A percentile compares a stretch with the other conserved stretches of the same genome.
Evolutionary conservation across 306 rosid genomes (phyloP).

Genomic region (Astragalus glycyphyllos): DNA sequence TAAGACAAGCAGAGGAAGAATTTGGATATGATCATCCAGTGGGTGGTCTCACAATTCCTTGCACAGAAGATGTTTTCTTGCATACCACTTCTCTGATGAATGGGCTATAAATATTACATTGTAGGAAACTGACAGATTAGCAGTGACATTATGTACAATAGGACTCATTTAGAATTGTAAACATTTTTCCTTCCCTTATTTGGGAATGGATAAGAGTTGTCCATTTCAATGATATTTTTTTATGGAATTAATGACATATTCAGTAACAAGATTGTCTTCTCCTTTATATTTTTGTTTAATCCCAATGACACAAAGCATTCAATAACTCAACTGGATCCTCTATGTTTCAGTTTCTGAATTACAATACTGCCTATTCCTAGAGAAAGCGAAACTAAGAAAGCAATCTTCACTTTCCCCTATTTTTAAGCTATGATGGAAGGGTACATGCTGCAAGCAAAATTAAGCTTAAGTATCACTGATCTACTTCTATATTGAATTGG

Average conservation of each 20-base stretch:
- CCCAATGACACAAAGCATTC: not conserved
- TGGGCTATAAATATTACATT: conserved; percentile 1
- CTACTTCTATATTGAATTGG: too few relatives aligned
- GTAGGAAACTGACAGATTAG: not conserved
- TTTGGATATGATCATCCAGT: conserved; percentile 20
- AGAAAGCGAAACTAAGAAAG: too few relatives aligned
- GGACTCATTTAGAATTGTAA: not conserved
- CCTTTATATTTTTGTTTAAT: not conserved
- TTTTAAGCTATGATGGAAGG: too few relatives aligned
- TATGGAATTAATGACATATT: not conserved
- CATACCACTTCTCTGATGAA: not conserved
- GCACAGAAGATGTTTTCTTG: not conserved
- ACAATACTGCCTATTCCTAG: too few relatives aligned
- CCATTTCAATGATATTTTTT: not conserved
- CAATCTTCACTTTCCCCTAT: not conserved
- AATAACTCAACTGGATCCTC: conserved; percentile 23
- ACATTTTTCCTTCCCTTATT: not conserved
- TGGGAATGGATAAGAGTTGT: not conserved
- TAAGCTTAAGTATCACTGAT: not conserved
- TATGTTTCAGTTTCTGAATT: too few relatives aligned
- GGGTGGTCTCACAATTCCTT: conserved; percentile 30
- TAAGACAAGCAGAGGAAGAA: conserved; percentile 23
- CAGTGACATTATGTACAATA: not conserved
- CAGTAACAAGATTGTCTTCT: not conserved
- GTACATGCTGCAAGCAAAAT: not conserved